phyloP scores from a whole-genome alignment of 2,329 filamentous ascomycete species.

The Cryphonectria radicalis region DNA sequence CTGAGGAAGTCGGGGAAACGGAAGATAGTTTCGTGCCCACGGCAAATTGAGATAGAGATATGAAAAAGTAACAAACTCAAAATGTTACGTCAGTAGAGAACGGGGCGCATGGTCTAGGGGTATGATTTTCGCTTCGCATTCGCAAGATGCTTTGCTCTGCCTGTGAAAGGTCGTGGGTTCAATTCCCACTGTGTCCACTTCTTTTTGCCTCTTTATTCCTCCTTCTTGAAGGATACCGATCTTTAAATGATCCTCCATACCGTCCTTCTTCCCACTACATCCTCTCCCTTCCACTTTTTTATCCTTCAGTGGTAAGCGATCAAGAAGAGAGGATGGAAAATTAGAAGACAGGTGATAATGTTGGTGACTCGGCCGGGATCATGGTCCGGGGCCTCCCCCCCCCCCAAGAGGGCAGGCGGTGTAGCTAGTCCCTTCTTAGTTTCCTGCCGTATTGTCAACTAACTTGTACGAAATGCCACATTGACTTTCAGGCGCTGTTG shows the following conservation, averaged over 20 bases:
- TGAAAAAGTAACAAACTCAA: too few relatives aligned
- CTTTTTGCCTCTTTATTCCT: background rate
- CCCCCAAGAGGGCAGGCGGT: slow-evolving; percentile 2
- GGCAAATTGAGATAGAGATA: too few relatives aligned
- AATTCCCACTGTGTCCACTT: slow-evolving; percentile 4
- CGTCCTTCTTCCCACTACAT: too few relatives aligned
- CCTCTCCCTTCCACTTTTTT: background rate
- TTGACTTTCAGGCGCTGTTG: slow-evolving; percentile 8
- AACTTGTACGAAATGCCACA: slow-evolving; percentile 10
- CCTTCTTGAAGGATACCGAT: background rate
- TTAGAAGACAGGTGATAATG: background rate
- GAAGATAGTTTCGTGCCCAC: too few relatives aligned
- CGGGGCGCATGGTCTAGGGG: slow-evolving; percentile 2
- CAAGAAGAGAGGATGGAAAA: background rate
- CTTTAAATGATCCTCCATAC: background rate
- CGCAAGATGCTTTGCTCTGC: slow-evolving; percentile 1
- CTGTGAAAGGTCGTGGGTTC: slow-evolving; percentile 7
- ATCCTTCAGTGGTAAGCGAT: background rate
- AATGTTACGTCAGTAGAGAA: too few relatives aligned
- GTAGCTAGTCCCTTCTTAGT: background rate
- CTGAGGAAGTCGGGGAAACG: too few relatives aligned
- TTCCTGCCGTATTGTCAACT: slow-evolving; percentile 5
- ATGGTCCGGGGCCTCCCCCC: too few relatives aligned
- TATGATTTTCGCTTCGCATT: slow-evolving; percentile 9
- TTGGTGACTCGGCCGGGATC: background rate